A percentile compares a stretch with the other conserved stretches of the same genome.
Evolutionary conservation across 1,284 basidiomycete species (phyloP).

Genomic region (Cryptococcus deneoformans): DNA sequence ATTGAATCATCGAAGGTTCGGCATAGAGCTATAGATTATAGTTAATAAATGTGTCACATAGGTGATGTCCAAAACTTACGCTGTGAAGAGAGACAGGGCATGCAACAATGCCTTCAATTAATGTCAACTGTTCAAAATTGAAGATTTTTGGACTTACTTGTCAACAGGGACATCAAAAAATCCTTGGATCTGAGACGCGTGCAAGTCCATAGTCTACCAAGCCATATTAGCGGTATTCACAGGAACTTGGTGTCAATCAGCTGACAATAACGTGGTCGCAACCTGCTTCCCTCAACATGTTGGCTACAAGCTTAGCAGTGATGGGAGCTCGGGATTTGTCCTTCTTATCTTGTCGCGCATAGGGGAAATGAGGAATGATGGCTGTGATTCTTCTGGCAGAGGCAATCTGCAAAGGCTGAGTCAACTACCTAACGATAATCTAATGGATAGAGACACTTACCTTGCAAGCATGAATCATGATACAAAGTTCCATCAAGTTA

Average conservation of each 20-base stretch:
- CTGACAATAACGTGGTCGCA: constrained; percentile 98
- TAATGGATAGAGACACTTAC: constrained; percentile 21
- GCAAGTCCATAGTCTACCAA: constrained; percentile 90
- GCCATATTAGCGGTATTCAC: too few species aligned
- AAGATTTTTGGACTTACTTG: constrained; percentile 66
- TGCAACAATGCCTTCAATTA: not conserved
- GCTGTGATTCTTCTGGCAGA: constrained; percentile 96
- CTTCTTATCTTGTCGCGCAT: constrained; percentile 98
- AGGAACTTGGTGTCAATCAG: constrained; percentile 14
- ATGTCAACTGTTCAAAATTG: not conserved
- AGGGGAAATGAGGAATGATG: constrained; percentile 91
- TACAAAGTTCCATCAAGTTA: constrained; percentile 92
- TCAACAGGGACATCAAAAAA: constrained; percentile 99
- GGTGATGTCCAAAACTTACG: constrained; percentile 12
- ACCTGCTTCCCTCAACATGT: constrained; percentile 97
- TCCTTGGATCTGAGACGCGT: constrained; percentile 98
- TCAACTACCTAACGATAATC: not conserved
- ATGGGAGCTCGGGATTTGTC: constrained; percentile 99
- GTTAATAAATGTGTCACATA: not conserved
- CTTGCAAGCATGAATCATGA: constrained; percentile 99
- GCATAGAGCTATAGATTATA: constrained; percentile 74
- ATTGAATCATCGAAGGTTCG: constrained; percentile 93
- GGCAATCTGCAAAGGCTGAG: constrained; percentile 57
- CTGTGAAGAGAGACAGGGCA: constrained; percentile 5
- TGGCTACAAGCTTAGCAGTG: constrained; percentile 97